Conservation (phyloP, 2,329 filamentous ascomycete species). For the Fusarium concolor region DNA sequence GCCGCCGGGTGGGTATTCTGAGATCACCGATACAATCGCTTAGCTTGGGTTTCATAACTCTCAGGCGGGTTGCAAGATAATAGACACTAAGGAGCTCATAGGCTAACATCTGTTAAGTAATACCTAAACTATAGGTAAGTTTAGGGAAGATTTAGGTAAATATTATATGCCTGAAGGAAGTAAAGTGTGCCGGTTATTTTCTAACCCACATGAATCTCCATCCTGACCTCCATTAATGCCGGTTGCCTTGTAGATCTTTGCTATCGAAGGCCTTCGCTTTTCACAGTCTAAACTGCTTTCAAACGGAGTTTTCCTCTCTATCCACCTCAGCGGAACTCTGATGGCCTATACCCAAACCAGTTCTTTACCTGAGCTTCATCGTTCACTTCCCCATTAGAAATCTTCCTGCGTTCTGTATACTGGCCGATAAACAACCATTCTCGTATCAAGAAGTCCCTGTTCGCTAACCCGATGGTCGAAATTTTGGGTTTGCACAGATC, state of each 20-base stretch:
- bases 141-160: no score
- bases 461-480: rapidly evolving
- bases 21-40: no score
- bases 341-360: not conserved
- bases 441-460: not conserved
- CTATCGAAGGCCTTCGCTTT: no score
- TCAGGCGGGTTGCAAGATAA: no score
- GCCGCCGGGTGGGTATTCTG: not conserved
- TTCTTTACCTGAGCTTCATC: not conserved
- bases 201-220: no score
- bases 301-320: not conserved
- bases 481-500: not conserved
- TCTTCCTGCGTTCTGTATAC: not conserved
- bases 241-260: no score
- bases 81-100: no score
- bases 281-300: not conserved
- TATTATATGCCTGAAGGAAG: no score
- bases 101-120: no score
- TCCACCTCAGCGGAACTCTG: not conserved
- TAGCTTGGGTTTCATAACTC: not conserved
- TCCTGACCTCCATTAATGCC: no score
- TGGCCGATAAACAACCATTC: not conserved
- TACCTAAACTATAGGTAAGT: no score
- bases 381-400: not conserved
- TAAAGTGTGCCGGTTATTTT: no score